Evolutionary conservation across 805 yeast species (phyloP).

Genomic region (Ogataea nitratoaversa): DNA sequence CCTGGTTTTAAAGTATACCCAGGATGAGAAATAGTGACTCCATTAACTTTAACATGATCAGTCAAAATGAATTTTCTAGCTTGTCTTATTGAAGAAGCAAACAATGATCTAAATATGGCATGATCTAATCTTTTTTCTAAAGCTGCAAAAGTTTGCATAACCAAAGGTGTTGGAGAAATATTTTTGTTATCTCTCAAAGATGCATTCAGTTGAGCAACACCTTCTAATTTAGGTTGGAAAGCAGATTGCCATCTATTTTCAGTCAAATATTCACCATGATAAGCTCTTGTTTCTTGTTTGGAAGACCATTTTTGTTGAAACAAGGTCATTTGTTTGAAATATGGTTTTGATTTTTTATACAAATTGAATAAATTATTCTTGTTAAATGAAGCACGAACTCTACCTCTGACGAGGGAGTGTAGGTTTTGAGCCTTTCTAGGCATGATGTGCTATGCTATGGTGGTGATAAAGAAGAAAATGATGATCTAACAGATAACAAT

Average conservation of each 20-base stretch:
- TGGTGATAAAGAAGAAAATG: too few species aligned
- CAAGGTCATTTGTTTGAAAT: constrained; percentile 58
- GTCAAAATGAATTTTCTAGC: constrained; percentile 83
- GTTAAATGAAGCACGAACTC: constrained; percentile 87
- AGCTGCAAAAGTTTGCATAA: constrained; percentile 83
- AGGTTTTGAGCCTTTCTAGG: constrained; percentile 28
- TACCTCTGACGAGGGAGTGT: constrained; percentile 30
- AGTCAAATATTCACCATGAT: constrained; percentile 91
- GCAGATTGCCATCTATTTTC: constrained; percentile 75
- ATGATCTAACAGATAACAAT: neutral
- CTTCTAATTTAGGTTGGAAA: constrained; percentile 68
- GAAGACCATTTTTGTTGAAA: constrained; percentile 91
- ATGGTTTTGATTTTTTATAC: constrained; percentile 61
- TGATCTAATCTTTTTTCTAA: constrained; percentile 86
- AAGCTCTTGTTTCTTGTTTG: constrained; percentile 87
- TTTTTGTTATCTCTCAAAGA: constrained; percentile 58
- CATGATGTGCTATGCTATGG: too few species aligned
- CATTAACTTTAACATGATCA: constrained; percentile 84
- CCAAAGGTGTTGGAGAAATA: constrained; percentile 67
- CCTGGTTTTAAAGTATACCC: constrained; percentile 76
- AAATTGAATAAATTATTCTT: constrained; percentile 86
- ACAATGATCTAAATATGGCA: constrained; percentile 87
- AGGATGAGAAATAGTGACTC: constrained; percentile 72
- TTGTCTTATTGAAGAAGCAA: constrained; percentile 90
- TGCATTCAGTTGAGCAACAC: constrained; percentile 87